phyloP scores from a whole-genome alignment of 148 eudicot genomes.

The Tetragonia tetragonoides region DNA sequence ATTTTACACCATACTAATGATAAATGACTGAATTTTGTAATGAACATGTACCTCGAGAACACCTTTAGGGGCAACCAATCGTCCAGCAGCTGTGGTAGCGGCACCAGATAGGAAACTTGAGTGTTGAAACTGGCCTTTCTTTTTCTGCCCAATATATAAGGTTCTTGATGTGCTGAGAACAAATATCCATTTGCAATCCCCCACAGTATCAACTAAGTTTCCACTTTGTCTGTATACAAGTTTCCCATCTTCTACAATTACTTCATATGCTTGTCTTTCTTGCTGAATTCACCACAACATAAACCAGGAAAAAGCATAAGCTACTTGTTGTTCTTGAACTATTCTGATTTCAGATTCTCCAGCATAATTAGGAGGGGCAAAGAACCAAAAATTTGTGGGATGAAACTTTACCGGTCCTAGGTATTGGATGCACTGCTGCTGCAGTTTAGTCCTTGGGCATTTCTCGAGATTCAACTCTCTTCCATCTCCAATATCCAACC shows the following conservation, averaged over 20 bases:
- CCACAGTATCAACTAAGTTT: slow-evolving; percentile 52
- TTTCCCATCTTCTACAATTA: slow-evolving; percentile 74
- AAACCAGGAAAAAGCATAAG: background rate
- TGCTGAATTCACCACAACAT: slow-evolving; percentile 38
- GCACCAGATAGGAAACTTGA: slow-evolving; percentile 94
- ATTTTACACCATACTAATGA: background rate
- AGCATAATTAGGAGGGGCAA: background rate
- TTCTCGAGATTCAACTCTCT: slow-evolving; percentile 68
- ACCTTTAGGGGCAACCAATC: slow-evolving; percentile 65
- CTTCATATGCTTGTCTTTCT: slow-evolving; percentile 79
- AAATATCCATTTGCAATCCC: slow-evolving; percentile 84
- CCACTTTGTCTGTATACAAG: slow-evolving; percentile 62
- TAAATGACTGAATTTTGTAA: background rate
- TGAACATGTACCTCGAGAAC: slow-evolving; percentile 61
- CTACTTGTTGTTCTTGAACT: background rate
- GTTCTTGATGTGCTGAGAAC: slow-evolving; percentile 83
- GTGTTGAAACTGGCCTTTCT: slow-evolving; percentile 82
- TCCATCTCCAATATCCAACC: slow-evolving; percentile 93
- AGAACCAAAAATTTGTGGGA: background rate
- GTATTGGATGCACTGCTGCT: slow-evolving; percentile 85
- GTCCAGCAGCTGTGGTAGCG: slow-evolving; percentile 87
- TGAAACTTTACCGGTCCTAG: slow-evolving; percentile 65
- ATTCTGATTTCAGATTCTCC: background rate
- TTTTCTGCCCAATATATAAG: slow-evolving; percentile 79
- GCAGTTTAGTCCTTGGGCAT: slow-evolving; percentile 60